These are phyloP conservation scores for Curvularia hawaiiensis DNA, from an alignment of 2,329 filamentous ascomycete species.

Conservation along the genomic window DNA sequence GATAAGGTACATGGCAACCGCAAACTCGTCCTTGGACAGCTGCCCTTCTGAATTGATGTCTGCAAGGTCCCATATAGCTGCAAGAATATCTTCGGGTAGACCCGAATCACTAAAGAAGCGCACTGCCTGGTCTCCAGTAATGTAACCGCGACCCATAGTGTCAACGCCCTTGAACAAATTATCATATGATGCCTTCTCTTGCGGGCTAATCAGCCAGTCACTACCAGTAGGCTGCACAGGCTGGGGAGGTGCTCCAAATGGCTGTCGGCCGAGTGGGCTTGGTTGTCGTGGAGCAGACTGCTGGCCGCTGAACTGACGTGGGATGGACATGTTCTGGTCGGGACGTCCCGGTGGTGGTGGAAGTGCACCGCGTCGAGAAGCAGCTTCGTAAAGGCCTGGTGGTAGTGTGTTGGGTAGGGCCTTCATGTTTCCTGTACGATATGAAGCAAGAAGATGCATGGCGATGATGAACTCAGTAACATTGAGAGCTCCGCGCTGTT, in stretches of 20 bases:
- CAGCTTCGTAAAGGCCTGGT: conserved; percentile 86
- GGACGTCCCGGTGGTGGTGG: conserved; percentile 51
- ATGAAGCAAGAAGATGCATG: conserved; percentile 94
- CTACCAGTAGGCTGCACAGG: conserved; percentile 61
- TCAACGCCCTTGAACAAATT: conserved; percentile 84
- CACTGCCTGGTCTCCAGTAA: conserved; percentile 94
- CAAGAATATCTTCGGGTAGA: conserved; percentile 83
- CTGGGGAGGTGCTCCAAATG: conserved; percentile 55
- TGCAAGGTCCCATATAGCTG: conserved; percentile 95
- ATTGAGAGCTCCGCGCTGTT: conserved; percentile 85
- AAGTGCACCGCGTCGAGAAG: conserved; percentile 64
- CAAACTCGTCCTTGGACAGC: conserved; percentile 87
- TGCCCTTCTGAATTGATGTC: conserved; percentile 91
- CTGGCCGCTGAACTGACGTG: conserved; percentile 79
- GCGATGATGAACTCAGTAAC: conserved; percentile 95
- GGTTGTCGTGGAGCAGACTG: conserved; percentile 58
- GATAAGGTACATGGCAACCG: conserved; percentile 97
- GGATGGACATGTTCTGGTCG: conserved; percentile 66
- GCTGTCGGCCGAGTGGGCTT: conserved; percentile 61
- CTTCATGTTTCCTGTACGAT: conserved; percentile 81
- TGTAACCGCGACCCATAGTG: conserved; percentile 77
- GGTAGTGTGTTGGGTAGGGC: conserved; percentile 81
- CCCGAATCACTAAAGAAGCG: conserved; percentile 92
- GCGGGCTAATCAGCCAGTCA: conserved; percentile 82
- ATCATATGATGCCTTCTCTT: conserved; percentile 89